phyloP scores from a whole-genome alignment of 1,139 yeast species.

The Taphrina flavorubra region DNA sequence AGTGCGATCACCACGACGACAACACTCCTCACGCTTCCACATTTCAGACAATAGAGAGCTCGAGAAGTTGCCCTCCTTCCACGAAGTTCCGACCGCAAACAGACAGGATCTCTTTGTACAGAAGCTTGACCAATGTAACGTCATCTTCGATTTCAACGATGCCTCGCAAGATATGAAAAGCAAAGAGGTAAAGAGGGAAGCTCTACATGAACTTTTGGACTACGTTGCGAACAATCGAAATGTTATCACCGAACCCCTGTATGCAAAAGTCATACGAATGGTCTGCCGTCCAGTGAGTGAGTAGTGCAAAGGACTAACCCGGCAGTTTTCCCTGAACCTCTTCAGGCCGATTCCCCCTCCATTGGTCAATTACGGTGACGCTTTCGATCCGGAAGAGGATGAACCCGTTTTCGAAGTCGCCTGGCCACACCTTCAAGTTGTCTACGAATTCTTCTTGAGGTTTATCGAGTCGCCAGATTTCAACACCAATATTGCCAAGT shows the following conservation, averaged over 20 bases:
- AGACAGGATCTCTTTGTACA: slow-evolving; percentile 80
- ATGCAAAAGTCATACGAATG: slow-evolving; percentile 85
- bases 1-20: slow-evolving; percentile 82
- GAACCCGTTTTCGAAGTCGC: slow-evolving; percentile 96
- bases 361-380: slow-evolving; percentile 93
- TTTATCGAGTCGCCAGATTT: slow-evolving; percentile 95
- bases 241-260: slow-evolving; percentile 88
- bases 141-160: slow-evolving; percentile 90
- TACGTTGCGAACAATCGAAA: slow-evolving; percentile 82
- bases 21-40: slow-evolving; percentile 90
- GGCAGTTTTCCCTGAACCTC: slow-evolving; percentile 70
- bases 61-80: slow-evolving; percentile 82
- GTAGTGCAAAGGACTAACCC: too few relatives aligned
- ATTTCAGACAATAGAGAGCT: slow-evolving; percentile 73
- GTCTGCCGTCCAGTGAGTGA: slow-evolving; percentile 9
- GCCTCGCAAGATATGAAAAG: slow-evolving; percentile 92
- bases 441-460: slow-evolving; percentile 89
- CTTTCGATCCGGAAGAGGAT: slow-evolving; percentile 97
- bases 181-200: slow-evolving; percentile 84
- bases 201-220: slow-evolving; percentile 86
- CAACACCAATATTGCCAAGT: slow-evolving; percentile 90
- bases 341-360: slow-evolving; percentile 98
- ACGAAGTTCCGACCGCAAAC: slow-evolving; percentile 86
- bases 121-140: slow-evolving; percentile 92
- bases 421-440: slow-evolving; percentile 99